These are phyloP conservation scores for Endocalyx cinctus DNA, from an alignment of 2,329 filamentous ascomycete genomes.

Conservation along the genomic window DNA sequence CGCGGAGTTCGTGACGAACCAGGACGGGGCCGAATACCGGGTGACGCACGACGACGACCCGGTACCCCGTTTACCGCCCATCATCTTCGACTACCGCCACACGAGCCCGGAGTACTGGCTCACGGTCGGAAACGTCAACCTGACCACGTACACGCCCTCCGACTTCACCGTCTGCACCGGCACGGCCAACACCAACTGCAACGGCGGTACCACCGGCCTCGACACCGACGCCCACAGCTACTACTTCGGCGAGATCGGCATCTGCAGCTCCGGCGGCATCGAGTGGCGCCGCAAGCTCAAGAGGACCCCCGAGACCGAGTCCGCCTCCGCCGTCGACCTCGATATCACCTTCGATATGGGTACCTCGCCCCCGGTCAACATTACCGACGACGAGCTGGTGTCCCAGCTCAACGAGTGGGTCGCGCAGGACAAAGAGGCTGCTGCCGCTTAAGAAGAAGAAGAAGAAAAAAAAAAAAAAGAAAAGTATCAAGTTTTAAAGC, in stretches of 20 bases:
- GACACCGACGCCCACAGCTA: constrained; percentile 40
- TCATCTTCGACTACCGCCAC: constrained; percentile 58
- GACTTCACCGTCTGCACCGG: constrained; percentile 46
- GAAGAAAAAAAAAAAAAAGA: too few species aligned
- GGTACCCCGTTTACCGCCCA: constrained; percentile 62
- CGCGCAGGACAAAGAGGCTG: constrained; percentile 16
- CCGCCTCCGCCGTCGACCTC: background rate
- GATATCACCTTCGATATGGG: constrained; percentile 11
- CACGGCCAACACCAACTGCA: constrained; percentile 43
- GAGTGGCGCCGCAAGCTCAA: constrained; percentile 17
- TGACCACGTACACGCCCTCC: constrained; percentile 30
- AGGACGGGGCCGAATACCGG: constrained; percentile 53
- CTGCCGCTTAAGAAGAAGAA: too few species aligned
- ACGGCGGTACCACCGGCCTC: constrained; percentile 43
- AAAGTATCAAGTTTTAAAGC: too few species aligned
- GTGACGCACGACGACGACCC: constrained; percentile 65
- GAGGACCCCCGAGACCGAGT: constrained; percentile 6
- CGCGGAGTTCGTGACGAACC: constrained; percentile 47
- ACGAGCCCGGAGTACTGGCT: constrained; percentile 68
- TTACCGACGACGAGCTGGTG: constrained; percentile 20
- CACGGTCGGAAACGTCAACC: constrained; percentile 27
- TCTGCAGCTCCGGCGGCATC: constrained; percentile 30
- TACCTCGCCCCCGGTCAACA: constrained; percentile 13
- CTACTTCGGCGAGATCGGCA: constrained; percentile 43
- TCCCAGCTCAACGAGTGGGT: constrained; percentile 19